phyloP scores from a whole-genome alignment of 1,139 yeast genomes.

The Magnusiomyces tetraspermus region DNA sequence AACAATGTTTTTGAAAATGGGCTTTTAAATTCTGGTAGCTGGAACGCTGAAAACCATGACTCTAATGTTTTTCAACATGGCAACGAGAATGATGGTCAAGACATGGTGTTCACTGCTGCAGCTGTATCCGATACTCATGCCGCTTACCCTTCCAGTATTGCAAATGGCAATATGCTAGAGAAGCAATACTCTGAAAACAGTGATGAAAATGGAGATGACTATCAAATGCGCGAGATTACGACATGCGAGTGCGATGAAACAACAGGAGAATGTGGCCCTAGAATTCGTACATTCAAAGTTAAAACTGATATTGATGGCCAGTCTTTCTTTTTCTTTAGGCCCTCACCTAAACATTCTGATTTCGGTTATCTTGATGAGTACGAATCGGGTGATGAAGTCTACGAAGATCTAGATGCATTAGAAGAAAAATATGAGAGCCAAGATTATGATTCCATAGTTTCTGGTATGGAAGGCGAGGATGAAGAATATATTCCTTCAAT shows the following conservation, averaged over 20 bases:
- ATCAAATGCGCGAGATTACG: neutral
- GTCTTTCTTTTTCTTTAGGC: neutral
- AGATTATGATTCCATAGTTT: neutral
- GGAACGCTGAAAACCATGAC: neutral
- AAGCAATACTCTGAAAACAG: neutral
- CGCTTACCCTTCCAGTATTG: too few relatives aligned
- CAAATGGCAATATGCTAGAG: too few relatives aligned
- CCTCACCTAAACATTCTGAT: neutral
- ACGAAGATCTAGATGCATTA: neutral
- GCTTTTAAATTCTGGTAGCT: too few relatives aligned
- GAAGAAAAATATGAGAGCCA: conserved; percentile 1
- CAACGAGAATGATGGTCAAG: neutral
- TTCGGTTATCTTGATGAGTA: neutral
- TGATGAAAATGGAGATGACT: neutral
- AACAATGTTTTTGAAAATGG: too few relatives aligned
- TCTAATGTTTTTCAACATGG: neutral
- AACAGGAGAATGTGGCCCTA: neutral
- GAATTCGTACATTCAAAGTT: neutral
- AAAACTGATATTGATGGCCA: neutral
- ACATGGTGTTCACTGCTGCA: neutral
- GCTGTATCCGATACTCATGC: too few relatives aligned
- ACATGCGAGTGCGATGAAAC: neutral
- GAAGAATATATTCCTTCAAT: neutral
- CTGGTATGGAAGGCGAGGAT: neutral
- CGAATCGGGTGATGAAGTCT: conserved; percentile 4